Conservation (phyloP, 1,284 basidiomycete genomes). For the Erythrobasidium hasegawianum region DNA sequence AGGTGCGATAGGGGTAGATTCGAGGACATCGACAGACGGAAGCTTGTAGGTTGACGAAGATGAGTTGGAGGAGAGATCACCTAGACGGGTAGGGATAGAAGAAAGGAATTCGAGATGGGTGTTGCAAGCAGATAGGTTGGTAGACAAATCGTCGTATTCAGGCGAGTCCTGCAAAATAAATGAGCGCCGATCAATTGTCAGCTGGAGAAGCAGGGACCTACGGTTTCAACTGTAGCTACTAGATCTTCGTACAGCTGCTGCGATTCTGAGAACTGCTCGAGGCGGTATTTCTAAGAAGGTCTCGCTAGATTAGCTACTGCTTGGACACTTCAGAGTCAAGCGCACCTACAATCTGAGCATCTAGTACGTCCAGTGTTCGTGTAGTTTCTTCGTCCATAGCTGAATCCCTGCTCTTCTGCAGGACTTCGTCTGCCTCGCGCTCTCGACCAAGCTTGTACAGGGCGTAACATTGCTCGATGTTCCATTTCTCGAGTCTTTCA, state of each 20-base stretch:
- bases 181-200: not conserved
- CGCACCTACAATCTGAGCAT: conserved; percentile 42
- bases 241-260: conserved; percentile 42
- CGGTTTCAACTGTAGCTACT: conserved; percentile 38
- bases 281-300: conserved; percentile 40
- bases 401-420: conserved; percentile 15
- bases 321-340: not conserved
- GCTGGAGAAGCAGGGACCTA: conserved; percentile 7
- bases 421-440: conserved; percentile 24
- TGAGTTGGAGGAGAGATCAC: conserved; percentile 7
- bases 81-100: conserved; percentile 36
- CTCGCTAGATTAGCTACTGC: not conserved
- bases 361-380: conserved; percentile 36
- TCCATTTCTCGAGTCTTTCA: conserved; percentile 1
- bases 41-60: conserved; percentile 1
- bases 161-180: conserved; percentile 41
- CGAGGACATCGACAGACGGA: conserved; percentile 38
- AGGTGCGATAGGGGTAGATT: conserved; percentile 36
- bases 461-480: conserved; percentile 37
- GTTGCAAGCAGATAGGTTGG: conserved; percentile 37
- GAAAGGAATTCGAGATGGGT: conserved; percentile 40
- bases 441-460: conserved; percentile 42
- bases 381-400: conserved; percentile 9
- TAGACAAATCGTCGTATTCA: conserved; percentile 41
- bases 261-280: conserved; percentile 38